Evolutionary conservation across 495 filamentous ascomycete genomes (phyloP), one percentile per base, ranked within the genome.

Genomic region (Durotheca rogersii): DNA sequence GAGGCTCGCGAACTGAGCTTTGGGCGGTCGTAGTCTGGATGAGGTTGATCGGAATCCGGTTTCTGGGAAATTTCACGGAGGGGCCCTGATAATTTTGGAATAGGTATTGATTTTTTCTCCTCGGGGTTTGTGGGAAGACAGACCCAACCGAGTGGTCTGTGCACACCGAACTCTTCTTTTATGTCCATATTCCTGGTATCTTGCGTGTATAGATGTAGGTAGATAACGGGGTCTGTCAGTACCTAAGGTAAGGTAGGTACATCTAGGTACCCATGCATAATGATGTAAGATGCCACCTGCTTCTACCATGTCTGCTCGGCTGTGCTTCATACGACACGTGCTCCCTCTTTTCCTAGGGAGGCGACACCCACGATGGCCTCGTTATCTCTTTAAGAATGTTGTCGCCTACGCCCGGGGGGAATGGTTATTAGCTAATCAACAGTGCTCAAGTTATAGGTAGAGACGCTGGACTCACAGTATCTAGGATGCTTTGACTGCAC

Each of bases 1-100:
- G 49, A 53, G 20, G 30, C 51, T 49, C 47, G 30, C 37, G 44
- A 39, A 54, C 51, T 50, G 50, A 62, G 58, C 40, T 44, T 40
- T 60, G 50, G 40, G 49, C 34, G 44, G 36, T 60, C 25, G 48
- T 49, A 44, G 43, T 23, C 27, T 62, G 50, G 40, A n/a, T n/a
- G 58, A 51, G 47, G 58, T 62, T 65, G 48, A 41, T 42, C 45
- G 16, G 42, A 48, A 51, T 50, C 58, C 49, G 38, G 39, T 54
- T 49, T 31, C 50, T 49, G 47, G 39, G 38, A 56, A 56, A 55
- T 56, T 66, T 60, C 52, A 7, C 40, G 55, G 53, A 51, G 56
- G 52, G 59, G 62, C 58, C 44, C 34, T 25, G 34, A 60, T 34
- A 62, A 62, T 65, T 63, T 64, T 61, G 32, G 47, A 66, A n/a